Conservation (phyloP, 2,329 filamentous ascomycete genomes). For the Aspergillus persii region DNA sequence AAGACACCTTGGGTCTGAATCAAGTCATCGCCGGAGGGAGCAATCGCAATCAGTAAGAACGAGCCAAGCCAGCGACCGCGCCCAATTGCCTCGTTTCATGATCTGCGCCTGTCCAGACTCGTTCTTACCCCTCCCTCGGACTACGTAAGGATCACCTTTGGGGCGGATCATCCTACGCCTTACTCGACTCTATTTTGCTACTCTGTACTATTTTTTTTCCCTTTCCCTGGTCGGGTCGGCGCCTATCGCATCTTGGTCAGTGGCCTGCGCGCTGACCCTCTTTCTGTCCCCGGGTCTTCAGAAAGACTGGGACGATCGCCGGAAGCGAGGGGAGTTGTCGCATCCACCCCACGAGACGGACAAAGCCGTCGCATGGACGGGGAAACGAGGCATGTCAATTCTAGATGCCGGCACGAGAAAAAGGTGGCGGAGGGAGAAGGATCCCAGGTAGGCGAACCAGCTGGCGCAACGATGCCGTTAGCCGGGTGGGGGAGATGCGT, state of each 20-base stretch:
- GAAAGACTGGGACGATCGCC: too few species aligned
- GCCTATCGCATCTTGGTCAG: not conserved
- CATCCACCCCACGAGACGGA: not conserved
- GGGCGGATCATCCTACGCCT: not conserved
- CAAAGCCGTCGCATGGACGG: not conserved
- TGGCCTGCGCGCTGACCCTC: not conserved
- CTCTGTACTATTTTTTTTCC: not conserved
- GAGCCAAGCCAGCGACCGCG: slow-evolving; percentile 17
- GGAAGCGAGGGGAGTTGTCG: not conserved
- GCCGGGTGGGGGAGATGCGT: slow-evolving; percentile 8
- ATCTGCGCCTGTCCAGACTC: slow-evolving; percentile 28
- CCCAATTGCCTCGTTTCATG: slow-evolving; percentile 27
- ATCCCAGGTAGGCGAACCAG: slow-evolving; percentile 2
- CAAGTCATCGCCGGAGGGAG: not conserved
- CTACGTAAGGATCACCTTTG: slow-evolving; percentile 18
- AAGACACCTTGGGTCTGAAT: not conserved
- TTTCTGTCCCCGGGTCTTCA: not conserved
- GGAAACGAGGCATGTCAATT: not conserved
- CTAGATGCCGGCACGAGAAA: not conserved
- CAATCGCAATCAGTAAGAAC: not conserved
- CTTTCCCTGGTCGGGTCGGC: not conserved
- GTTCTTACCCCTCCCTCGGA: slow-evolving; percentile 25
- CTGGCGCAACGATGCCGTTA: slow-evolving; percentile 20
- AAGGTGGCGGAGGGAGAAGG: not conserved
- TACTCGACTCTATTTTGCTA: not conserved